Evolutionary conservation across 768 basidiomycete genomes (phyloP), one percentile per base, ranked within the genome.

Genomic region (Nevesoporus exiguus): DNA sequence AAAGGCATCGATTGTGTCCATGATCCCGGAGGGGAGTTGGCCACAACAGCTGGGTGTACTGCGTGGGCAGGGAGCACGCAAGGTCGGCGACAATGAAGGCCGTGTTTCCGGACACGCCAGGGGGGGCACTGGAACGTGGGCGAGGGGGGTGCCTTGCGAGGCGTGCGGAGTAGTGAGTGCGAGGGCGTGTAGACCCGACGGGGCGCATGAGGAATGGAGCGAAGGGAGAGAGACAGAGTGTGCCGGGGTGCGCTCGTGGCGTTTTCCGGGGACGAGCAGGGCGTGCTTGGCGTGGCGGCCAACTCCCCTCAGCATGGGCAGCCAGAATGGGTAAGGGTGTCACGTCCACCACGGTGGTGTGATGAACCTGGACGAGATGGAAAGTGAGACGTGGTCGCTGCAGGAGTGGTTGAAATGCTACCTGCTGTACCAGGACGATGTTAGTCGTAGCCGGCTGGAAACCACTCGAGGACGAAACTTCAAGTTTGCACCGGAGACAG

Each of bases 301-400:
- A 66, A 74, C 77, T 74, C 80, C 80, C 81, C 79, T 82, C 73
- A 83, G 85, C 86, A 88, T 88, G 81, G 81, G 83, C 83, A 82
- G 79, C 76, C 77, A 76, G 77, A 62, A 60, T 53, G 70, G 58
- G 63, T 61, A 66, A 61, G 70, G 64, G 63, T 59, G 64, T 63
- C 70, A 62, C 65, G 66, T 66, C 65, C 65, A 66, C 71, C 71
- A 68, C 71, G 67, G 71, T 71, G 67, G 59, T 62, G 66, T 73
- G 50, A 53, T 51, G 54, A 55, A 59, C 47, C 57, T 52, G 49
- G n/a, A 24, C 48, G 41, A 21, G 44, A 33, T 9, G 3, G 33
- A 51, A 34, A 48, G 50, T 37, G 36, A 55, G 44, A 29, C 22
- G n/a, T 14, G 7, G 42, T 19, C 42, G n/a, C 1, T 10, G 6